A percentile compares a stretch with the other conserved stretches of the same genome.
phyloP scores from a whole-genome alignment of 2,329 filamentous ascomycete genomes.

The Microdochium bolleyi region DNA sequence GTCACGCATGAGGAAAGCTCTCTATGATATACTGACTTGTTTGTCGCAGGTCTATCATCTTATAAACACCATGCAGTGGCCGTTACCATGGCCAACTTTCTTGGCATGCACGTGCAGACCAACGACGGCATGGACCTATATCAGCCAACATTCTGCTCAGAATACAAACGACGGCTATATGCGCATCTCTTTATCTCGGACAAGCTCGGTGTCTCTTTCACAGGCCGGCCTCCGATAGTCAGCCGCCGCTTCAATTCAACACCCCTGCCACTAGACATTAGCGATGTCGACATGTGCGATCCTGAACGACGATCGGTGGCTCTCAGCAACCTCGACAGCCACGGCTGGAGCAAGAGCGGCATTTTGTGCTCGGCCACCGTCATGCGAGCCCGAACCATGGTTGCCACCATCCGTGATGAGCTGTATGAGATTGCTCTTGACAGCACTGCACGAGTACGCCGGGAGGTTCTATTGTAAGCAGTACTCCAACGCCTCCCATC shows the following conservation, averaged over 20 bases:
- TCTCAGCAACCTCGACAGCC: conserved; percentile 19
- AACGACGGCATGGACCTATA: conserved; percentile 13
- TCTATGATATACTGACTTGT: conserved; percentile 2
- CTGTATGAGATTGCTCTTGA: conserved; percentile 47
- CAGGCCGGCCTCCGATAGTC: conserved; percentile 45
- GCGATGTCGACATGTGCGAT: conserved; percentile 32
- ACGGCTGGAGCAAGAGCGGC: conserved; percentile 44
- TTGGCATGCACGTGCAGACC: conserved; percentile 22
- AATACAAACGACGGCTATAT: conserved; percentile 25
- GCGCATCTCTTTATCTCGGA: conserved; percentile 33
- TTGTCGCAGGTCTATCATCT: conserved; percentile 19
- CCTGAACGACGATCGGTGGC: not conserved
- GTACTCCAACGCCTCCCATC: not conserved
- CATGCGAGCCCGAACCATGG: conserved; percentile 33
- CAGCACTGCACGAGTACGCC: conserved; percentile 23
- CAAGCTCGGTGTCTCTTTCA: conserved; percentile 41
- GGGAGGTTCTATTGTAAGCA: conserved; percentile 14
- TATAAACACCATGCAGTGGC: conserved; percentile 29
- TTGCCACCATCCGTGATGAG: conserved; percentile 43
- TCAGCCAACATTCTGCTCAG: conserved; percentile 22
- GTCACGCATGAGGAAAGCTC: no score
- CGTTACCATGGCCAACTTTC: conserved; percentile 25
- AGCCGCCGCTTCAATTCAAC: conserved; percentile 44
- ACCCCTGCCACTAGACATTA: conserved; percentile 45
- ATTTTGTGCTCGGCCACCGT: conserved; percentile 34